phyloP scores from a whole-genome alignment of 1,284 basidiomycete genomes.

The Ganoderma lingzhi region DNA sequence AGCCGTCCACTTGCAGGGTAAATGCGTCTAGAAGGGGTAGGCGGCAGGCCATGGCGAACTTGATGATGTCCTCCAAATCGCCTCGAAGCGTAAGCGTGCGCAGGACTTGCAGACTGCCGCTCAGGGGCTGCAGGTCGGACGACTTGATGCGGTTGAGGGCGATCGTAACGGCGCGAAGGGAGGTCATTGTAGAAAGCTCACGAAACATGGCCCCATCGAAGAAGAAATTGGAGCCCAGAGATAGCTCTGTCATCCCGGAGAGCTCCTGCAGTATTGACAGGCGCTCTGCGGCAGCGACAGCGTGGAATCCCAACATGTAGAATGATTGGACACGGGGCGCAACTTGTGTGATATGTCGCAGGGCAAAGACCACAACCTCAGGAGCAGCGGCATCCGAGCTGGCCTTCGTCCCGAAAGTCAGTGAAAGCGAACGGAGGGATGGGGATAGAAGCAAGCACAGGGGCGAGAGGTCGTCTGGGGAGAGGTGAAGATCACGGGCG shows the following conservation, averaged over 20 bases:
- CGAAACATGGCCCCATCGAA: not conserved
- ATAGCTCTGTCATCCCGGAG: not conserved
- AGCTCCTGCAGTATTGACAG: not conserved
- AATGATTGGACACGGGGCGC: not conserved
- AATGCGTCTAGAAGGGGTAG: not conserved
- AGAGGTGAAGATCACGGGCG: not conserved
- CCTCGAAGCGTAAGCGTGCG: not conserved
- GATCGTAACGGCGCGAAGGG: not conserved
- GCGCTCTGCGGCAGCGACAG: not conserved
- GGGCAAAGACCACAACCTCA: not conserved
- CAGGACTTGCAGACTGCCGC: not conserved
- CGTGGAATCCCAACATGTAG: not conserved
- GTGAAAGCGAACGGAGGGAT: not conserved
- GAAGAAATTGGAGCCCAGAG: not conserved
- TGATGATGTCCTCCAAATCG: not conserved
- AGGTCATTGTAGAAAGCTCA: not conserved
- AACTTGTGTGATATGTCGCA: not conserved
- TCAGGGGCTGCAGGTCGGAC: not conserved
- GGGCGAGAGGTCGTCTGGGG: slow-evolving; percentile 1
- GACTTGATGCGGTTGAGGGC: not conserved
- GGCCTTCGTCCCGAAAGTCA: not conserved
- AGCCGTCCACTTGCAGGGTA: not conserved
- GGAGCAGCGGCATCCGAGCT: not conserved
- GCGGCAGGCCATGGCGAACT: not conserved
- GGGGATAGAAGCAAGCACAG: not conserved